Percentiles rank a stretch among this genome's conserved stretches.
These are phyloP conservation scores for Trametes cingulata DNA, from an alignment of 768 basidiomycete species.

Conservation along the genomic window DNA sequence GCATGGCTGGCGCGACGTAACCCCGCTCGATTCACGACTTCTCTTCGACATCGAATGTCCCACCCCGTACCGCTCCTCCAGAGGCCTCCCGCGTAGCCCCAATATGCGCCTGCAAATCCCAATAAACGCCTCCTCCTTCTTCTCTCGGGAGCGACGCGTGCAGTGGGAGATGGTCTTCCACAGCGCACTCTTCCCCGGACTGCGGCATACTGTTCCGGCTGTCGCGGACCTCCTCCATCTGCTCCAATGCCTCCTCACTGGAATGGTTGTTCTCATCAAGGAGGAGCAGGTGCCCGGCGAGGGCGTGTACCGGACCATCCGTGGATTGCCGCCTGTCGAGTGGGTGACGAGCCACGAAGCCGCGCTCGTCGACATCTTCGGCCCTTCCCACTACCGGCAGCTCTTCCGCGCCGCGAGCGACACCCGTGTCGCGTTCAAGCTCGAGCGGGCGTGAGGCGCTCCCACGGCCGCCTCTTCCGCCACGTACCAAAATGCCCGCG, in stretches of 20 bases:
- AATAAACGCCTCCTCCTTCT: conserved; percentile 80
- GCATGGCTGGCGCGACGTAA: conserved; percentile 68
- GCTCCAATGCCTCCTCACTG: conserved; percentile 44
- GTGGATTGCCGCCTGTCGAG: conserved; percentile 73
- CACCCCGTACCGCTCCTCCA: conserved; percentile 75
- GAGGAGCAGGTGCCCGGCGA: conserved; percentile 70
- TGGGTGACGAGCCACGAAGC: conserved; percentile 75
- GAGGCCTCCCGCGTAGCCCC: conserved; percentile 76
- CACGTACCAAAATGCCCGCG: conserved; percentile 20
- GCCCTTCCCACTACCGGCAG: conserved; percentile 67
- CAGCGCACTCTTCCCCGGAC: conserved; percentile 39
- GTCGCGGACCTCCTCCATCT: conserved; percentile 41
- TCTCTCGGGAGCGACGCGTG: conserved; percentile 78
- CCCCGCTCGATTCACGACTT: conserved; percentile 63
- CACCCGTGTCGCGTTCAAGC: conserved; percentile 69
- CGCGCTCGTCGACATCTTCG: conserved; percentile 71
- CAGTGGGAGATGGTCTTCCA: conserved; percentile 92
- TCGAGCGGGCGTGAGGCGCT: conserved; percentile 48
- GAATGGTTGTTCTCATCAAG: conserved; percentile 55
- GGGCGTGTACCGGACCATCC: conserved; percentile 71
- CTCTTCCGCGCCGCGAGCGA: conserved; percentile 74
- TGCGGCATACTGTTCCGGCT: conserved; percentile 40
- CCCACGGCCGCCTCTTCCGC: conserved; percentile 11
- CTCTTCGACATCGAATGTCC: conserved; percentile 79
- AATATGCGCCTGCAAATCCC: conserved; percentile 73